Evolutionary conservation across 2,329 filamentous ascomycete species (phyloP).

Genomic region (Leptographium lundbergii): DNA sequence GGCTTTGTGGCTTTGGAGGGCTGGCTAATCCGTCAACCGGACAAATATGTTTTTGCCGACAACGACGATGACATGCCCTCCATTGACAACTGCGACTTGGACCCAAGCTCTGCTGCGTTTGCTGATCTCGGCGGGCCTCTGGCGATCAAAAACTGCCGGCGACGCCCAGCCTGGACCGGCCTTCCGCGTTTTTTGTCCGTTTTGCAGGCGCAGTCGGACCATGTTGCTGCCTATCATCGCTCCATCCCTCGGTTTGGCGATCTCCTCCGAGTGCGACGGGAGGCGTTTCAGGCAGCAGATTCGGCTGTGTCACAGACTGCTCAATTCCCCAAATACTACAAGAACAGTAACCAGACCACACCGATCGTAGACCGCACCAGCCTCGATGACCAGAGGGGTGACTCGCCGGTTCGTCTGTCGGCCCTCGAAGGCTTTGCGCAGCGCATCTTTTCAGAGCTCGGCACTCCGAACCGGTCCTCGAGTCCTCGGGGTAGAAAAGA

Average conservation of each 20-base stretch:
- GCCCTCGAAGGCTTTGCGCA: constrained; percentile 50
- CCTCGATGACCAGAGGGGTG: constrained; percentile 31
- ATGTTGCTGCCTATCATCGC: constrained; percentile 48
- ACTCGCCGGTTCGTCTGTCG: constrained; percentile 40
- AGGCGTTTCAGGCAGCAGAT: constrained; percentile 51
- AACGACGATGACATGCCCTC: constrained; percentile 18
- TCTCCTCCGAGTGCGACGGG: constrained; percentile 51
- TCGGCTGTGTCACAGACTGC: constrained; percentile 5
- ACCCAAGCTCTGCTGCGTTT: constrained; percentile 26
- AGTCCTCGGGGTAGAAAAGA: constrained; percentile 40
- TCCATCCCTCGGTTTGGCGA: constrained; percentile 62
- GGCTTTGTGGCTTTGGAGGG: constrained; percentile 75
- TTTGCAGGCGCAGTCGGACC: constrained; percentile 46
- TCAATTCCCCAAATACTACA: not conserved
- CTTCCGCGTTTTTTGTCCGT: constrained; percentile 42
- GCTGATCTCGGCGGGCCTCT: constrained; percentile 31
- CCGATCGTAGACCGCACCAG: constrained; percentile 26
- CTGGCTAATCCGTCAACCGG: constrained; percentile 72
- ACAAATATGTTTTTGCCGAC: constrained; percentile 45
- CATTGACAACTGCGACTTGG: not conserved
- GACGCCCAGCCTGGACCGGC: constrained; percentile 39
- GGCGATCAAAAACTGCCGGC: constrained; percentile 37
- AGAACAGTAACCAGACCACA: constrained; percentile 12
- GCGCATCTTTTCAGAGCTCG: constrained; percentile 46
- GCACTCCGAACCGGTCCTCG: constrained; percentile 36